Base-by-base conservation (phyloP, 345 rosid genomes). In the Conringia planisiliqua region DNA sequence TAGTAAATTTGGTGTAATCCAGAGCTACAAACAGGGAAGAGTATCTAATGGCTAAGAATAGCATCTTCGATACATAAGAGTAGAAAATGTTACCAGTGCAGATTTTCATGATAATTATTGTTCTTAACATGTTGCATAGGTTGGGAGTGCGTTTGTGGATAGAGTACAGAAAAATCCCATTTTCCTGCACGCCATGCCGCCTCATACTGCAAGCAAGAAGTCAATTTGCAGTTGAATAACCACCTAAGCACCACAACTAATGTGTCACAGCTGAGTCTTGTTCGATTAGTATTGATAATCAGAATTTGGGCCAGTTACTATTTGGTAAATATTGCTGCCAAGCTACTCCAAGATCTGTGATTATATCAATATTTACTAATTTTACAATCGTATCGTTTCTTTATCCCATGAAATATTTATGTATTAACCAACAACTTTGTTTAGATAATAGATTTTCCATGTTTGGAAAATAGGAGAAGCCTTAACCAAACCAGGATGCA, bases 161-260 rank as follows among this genome's bases (percentile, higher is more conserved):
- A 81, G 71, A 84, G 86, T 51, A 87, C 78, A 78, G 96, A 86
- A 68, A 91, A 94, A 86, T 94, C 98, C 97, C 98, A 94, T 62
- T 94, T 91, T 66, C 95, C 97, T 29, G 95, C 86, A 77, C 87
- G 96, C 97, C 98, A 94, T 68, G 98, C 97, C 83, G 98, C 96
- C 79, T 94, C 96, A 60, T 87, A 91, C 98, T 94, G 86, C 85
- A 84, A 70, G 80, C 36, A 78, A 65, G 42, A 71, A 77, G 52
- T 38, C 46, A 26, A 47, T 74, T 44, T 74, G 40, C 59, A 74
- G 56, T 59, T 65, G 29, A 64, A 48, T 75, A 30, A 50, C 38
- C 38, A 59, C 33, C 55, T 63, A 73, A 54, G 51, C 17, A 57
- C 61, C 42, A 66, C 61, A 74, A 58, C 62, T 67, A 60, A 24